These are phyloP conservation scores for Eucalyptus erythrocorys DNA, from an alignment of 345 rosid genomes.

Conservation along the genomic window DNA sequence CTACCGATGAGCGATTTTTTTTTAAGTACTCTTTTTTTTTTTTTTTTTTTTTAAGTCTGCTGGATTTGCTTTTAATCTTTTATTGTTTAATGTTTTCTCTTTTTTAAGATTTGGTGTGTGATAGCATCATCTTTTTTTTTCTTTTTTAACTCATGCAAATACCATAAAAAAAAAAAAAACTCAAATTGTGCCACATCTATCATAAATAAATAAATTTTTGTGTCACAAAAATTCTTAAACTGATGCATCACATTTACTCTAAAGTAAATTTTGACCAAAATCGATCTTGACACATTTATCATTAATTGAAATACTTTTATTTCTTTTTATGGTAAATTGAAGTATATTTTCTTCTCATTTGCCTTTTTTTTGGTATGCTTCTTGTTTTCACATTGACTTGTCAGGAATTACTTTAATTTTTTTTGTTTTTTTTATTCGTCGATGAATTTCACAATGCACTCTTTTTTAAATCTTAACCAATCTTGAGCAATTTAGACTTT, in stretches of 20 bases:
- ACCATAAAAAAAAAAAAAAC: no score
- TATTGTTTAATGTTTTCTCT: no score
- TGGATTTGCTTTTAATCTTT: neutral
- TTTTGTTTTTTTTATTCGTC: no score
- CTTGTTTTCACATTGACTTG: neutral
- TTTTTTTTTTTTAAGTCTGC: neutral
- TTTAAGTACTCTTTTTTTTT: neutral
- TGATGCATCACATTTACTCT: neutral
- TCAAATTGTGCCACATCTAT: neutral
- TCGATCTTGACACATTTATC: no score
- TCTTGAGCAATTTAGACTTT: neutral
- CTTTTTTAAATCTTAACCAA: rapidly evolving
- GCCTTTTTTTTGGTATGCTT: neutral
- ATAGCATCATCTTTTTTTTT: neutral
- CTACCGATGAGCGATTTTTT: neutral
- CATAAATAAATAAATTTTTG: no score
- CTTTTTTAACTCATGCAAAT: rapidly evolving
- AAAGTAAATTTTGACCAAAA: no score
- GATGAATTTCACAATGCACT: neutral
- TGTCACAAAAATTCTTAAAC: neutral
- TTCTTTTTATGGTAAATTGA: neutral
- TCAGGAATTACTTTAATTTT: rapidly evolving
- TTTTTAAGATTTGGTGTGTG: no score
- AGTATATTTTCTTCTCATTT: no score
- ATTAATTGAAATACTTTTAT: no score